phyloP scores from a whole-genome alignment of 2,329 filamentous ascomycete species.

The Orbilia blumenaviensis region DNA sequence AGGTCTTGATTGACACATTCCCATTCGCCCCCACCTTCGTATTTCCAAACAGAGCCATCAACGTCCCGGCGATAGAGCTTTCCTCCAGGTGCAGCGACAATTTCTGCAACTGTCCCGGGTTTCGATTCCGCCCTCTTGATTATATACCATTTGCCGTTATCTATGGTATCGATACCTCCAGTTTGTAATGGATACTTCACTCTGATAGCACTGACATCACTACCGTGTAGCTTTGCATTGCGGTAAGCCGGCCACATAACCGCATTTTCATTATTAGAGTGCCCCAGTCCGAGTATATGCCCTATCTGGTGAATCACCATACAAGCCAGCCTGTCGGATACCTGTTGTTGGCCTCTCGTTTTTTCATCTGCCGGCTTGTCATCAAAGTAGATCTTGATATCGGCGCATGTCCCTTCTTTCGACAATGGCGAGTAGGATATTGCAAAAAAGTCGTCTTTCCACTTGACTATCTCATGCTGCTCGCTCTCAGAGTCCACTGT shows the following conservation, averaged over 20 bases:
- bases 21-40: neutral
- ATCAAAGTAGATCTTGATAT: neutral
- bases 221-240: neutral
- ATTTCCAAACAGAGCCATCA: neutral
- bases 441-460: neutral
- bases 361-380: neutral
- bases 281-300: neutral
- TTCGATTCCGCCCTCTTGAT: neutral
- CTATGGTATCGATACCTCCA: no score
- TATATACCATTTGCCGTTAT: neutral
- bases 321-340: neutral
- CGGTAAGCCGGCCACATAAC: neutral
- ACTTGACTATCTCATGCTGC: neutral
- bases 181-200: neutral
- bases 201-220: neutral
- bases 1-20: neutral
- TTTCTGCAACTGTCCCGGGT: neutral
- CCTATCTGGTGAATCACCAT: neutral
- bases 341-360: neutral
- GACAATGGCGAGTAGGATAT: neutral
- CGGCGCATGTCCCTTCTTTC: neutral
- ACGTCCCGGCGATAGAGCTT: neutral
- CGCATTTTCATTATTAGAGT: neutral
- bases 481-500: neutral
- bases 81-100: neutral